Evolutionary conservation across 768 basidiomycete genomes (phyloP), one percentile per base, ranked within the genome.

Genomic region (Glaciozyma antarctica): DNA sequence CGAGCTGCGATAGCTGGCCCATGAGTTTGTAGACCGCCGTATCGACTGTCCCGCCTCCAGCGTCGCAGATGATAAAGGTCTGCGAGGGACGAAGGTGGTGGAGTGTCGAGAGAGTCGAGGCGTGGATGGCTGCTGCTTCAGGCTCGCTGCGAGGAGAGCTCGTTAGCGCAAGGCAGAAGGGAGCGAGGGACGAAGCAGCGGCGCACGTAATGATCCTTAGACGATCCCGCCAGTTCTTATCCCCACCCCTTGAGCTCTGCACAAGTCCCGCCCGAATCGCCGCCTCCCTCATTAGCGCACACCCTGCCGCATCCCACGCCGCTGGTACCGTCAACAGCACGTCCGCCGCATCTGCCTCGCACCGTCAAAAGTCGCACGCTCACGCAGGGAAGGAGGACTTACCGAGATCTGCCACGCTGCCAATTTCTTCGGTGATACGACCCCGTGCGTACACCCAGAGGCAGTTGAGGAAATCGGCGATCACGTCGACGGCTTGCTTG

Each of bases 71-170:
- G 76, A 92, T 85, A 74, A 92, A 92, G 68, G 85, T 88, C 73
- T 92, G 88, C 26, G 85, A 86, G 0, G 88, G 82, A 58, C 83
- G 84, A 61, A 92, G 78, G 69, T 85, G 85, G 76, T 90, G 88
- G 4, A 92, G 78, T 65, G 87, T 84, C 38, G 87, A 88, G 59
- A 92, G 79, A 65, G 86, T 84, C 4, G 87, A 88, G 65, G 88
- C 90, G 66, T 93, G 90, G 13, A 91, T 87, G 12, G 90, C 90
- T n/a, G 89, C 90, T 2, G 90, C 90, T 76, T 91, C 90, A 34
- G 84, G 82, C 67, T 84, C 84, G 26, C 82, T 84, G 59, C 1
- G 22, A 6, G 12, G 6, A 28, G 4, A 24, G 34, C 32, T 3
- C 19, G 28, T 22, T 6, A 48, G 19, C 30, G 22, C 41, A 34